Evolutionary conservation across 148 eudicot genomes (phyloP), one percentile per base, ranked within the genome.

Genomic region (Chenopodium album): DNA sequence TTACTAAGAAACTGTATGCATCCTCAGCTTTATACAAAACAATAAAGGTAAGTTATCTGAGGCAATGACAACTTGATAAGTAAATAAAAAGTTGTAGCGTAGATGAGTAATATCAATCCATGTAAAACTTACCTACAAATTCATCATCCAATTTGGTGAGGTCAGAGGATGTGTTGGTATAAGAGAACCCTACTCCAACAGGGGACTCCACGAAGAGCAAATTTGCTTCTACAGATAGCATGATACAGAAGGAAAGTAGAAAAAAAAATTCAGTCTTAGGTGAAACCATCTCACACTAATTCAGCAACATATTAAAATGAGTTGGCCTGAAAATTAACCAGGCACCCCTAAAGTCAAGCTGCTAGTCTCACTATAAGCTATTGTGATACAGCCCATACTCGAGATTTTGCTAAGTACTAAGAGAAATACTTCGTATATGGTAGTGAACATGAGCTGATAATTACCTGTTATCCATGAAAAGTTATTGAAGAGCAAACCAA

Each of bases 121-220:
- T 71, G 26, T 73, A 46, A 72, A 74, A 37, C 7, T 82, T 88
- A 92, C 95, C 95, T 19, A 82, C 91, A 81, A 89, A 90, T 22
- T 71, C 50, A 79, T 92, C 95, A 80, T 89, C 83, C 59, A 92
- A 75, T 37, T 77, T 80, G 80, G 71, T 82, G 66, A 85, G 83
- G 86, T 92, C 94, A 31, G 88, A 82, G 64, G 95, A 85, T 70
- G 91, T 89, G 78, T 92, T 92, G 62, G 95, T 87, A 84, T 92
- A 92, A 31, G 95, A 92, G 83, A 92, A 92, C 22, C 94, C 94
- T 71, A 92, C 94, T 75, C 94, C 94, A 22, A 86, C 83, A 22
- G 94, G 94, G 8, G 94, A 92, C 67, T 92, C 94, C 81, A 92
- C 82, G 77, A 92, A 92, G 47, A 92, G 79, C 85, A 90, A 75